A percentile compares a stretch with the other conserved stretches of the same genome.
phyloP scores from a whole-genome alignment of 768 basidiomycete species.

The Leucocoprinus birnbaumii region DNA sequence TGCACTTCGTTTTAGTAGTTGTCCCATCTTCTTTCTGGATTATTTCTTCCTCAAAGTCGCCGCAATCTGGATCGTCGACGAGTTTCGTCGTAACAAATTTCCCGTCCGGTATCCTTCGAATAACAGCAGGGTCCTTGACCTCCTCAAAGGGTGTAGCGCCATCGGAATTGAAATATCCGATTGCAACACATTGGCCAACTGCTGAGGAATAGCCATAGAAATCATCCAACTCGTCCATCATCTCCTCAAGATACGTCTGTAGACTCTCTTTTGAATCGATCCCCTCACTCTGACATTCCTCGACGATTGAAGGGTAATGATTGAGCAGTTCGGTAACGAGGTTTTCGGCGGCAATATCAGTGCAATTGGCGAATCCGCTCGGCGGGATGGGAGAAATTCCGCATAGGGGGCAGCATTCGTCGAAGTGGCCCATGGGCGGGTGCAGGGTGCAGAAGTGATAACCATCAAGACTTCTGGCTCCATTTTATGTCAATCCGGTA shows the following conservation, averaged over 20 bases:
- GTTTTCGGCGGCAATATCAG: neutral
- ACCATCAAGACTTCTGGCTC: no score
- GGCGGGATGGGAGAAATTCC: slow-evolving; percentile 9
- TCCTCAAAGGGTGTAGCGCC: neutral
- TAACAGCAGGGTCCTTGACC: neutral
- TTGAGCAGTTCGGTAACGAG: neutral
- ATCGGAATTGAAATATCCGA: slow-evolving; percentile 11
- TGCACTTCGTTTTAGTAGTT: neutral
- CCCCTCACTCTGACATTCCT: neutral
- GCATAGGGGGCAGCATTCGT: slow-evolving; percentile 12
- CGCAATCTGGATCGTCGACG: neutral
- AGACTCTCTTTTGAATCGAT: neutral
- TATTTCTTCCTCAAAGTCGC: neutral
- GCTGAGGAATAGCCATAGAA: neutral
- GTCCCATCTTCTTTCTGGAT: neutral
- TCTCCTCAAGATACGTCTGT: neutral
- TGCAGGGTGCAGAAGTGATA: neutral
- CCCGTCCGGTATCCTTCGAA: neutral
- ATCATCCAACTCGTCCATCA: neutral
- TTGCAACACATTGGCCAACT: slow-evolving; percentile 10
- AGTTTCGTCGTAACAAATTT: neutral
- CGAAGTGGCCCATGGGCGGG: slow-evolving; percentile 7
- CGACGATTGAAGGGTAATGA: neutral
- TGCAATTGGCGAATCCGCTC: neutral
- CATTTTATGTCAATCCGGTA: no score